Conservation (phyloP, 345 rosid genomes). For the Pelargonium nanum region DNA sequence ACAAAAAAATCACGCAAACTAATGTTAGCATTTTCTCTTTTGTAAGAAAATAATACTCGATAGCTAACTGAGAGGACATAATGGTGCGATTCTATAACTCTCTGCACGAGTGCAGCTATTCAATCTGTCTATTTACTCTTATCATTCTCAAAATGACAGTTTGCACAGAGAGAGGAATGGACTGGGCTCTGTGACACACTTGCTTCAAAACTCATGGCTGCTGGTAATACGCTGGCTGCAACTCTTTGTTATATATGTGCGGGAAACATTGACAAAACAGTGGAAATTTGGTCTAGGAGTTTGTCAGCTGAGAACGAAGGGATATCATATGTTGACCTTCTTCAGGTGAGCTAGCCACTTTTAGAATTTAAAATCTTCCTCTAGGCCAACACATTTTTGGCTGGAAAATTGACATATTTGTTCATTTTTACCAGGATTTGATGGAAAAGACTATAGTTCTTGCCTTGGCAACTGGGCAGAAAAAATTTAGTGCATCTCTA, state of each 20-base stretch:
- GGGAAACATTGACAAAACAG: conserved; percentile 93
- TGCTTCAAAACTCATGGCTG: conserved; percentile 68
- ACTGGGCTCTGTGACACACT: conserved; percentile 64
- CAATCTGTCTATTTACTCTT: conserved; percentile 3
- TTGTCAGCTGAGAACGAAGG: conserved; percentile 55
- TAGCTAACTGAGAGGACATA: neutral
- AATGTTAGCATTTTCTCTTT: neutral
- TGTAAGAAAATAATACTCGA: neutral
- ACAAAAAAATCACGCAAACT: neutral
- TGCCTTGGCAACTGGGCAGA: conserved; percentile 91
- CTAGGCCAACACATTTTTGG: too few species aligned
- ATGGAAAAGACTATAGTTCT: conserved; percentile 98
- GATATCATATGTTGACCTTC: conserved; percentile 75
- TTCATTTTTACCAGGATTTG: conserved; percentile 55
- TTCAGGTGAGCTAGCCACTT: conserved; percentile 55
- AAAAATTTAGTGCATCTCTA: conserved; percentile 74
- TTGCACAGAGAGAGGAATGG: conserved; percentile 92
- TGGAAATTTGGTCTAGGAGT: conserved; percentile 95
- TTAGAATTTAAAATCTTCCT: conserved; percentile 9
- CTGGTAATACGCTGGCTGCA: conserved; percentile 78
- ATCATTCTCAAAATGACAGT: conserved; percentile 35
- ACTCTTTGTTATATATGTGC: conserved; percentile 95
- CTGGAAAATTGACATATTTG: conserved; percentile 8
- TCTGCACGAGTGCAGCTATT: neutral
- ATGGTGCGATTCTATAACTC: neutral